Percentiles rank a stretch among this genome's conserved stretches.
phyloP scores from a whole-genome alignment of 179 eudicot species.

The Drosera spatulata region DNA sequence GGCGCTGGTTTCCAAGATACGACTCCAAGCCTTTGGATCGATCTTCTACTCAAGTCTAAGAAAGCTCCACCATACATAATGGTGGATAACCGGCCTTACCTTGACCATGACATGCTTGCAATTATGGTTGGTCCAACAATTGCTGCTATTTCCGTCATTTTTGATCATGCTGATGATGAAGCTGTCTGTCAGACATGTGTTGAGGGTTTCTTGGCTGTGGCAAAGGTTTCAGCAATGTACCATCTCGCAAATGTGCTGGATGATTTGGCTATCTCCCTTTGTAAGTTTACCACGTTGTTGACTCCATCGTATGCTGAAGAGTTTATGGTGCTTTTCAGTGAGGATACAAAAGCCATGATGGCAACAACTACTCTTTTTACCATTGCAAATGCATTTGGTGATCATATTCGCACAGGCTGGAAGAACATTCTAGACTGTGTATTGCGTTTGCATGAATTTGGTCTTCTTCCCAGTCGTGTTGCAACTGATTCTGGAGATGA shows the following conservation, averaged over 20 bases:
- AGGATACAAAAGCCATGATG: conserved; percentile 31
- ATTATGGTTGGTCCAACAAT: conserved; percentile 36
- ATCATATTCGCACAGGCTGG: conserved; percentile 33
- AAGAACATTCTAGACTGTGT: conserved; percentile 31
- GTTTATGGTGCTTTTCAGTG: conserved; percentile 27
- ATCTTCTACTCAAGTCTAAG: conserved; percentile 32
- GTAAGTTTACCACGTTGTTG: conserved; percentile 30
- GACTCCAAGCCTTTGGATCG: conserved; percentile 32
- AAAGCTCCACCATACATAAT: conserved; percentile 23
- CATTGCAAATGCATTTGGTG: conserved; percentile 31
- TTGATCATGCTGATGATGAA: conserved; percentile 34
- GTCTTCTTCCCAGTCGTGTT: conserved; percentile 33
- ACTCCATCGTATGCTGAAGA: conserved; percentile 28
- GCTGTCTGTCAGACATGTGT: conserved; percentile 34
- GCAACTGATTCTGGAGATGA: conserved; percentile 36
- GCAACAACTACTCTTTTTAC: conserved; percentile 32
- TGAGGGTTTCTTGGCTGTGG: conserved; percentile 33
- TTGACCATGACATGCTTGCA: conserved; percentile 39
- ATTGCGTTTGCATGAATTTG: conserved; percentile 28
- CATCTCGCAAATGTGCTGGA: conserved; percentile 34
- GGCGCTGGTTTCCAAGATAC: conserved; percentile 18
- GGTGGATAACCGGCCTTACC: conserved; percentile 19
- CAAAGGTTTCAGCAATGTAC: conserved; percentile 31
- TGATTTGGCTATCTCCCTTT: conserved; percentile 32
- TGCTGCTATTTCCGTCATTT: conserved; percentile 42